Evolutionary conservation across 192 early-diverging fungal genomes (phyloP).

Genomic region (Podila clonocystis): DNA sequence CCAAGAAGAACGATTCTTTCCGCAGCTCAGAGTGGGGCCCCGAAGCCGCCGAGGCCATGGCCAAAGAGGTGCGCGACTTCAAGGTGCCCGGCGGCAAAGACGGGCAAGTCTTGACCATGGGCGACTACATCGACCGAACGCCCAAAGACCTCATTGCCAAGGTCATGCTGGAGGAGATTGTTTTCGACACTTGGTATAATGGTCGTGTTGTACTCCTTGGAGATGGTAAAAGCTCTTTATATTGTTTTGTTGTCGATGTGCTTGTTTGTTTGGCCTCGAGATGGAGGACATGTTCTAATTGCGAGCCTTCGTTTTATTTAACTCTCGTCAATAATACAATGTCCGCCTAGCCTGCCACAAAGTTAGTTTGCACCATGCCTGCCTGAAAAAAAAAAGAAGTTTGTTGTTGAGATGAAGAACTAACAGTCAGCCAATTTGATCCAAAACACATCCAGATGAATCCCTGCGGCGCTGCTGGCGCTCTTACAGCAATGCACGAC

Average conservation of each 20-base stretch:
- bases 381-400: no score
- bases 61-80: not conserved
- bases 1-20: not conserved
- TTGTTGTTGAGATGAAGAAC: not conserved
- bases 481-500: not conserved
- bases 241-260: not conserved
- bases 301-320: no score
- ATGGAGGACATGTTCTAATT: not conserved
- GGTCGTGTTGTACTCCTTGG: not conserved
- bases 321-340: no score
- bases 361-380: no score
- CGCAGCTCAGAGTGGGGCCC: not conserved
- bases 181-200: slow-evolving; percentile 5
- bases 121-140: not conserved
- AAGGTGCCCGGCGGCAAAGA: not conserved
- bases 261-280: not conserved
- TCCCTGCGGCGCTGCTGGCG: no score
- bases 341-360: no score
- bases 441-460: no score
- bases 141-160: slow-evolving; percentile 7
- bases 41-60: not conserved
- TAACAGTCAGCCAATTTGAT: no score
- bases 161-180: slow-evolving; percentile 7
- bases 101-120: not conserved
- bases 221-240: slow-evolving; percentile 1